These are phyloP conservation scores for Bimuria novae-zelandiae DNA, from an alignment of 2,329 filamentous ascomycete species.

Conservation along the genomic window DNA sequence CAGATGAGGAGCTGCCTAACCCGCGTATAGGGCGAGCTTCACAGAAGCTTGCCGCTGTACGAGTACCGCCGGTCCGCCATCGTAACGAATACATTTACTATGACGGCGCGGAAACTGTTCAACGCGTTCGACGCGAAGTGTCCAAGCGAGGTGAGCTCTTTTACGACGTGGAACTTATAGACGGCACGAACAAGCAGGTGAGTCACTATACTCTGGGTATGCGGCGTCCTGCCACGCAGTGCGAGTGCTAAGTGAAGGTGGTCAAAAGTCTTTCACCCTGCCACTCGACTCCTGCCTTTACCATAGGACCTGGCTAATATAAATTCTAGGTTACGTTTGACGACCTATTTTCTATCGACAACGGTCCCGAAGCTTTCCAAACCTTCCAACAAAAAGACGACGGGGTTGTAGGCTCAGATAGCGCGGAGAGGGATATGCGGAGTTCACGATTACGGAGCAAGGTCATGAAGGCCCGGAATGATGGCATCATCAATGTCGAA, in stretches of 20 bases:
- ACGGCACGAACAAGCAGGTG: conserved; percentile 48
- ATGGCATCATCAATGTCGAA: conserved; percentile 37
- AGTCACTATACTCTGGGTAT: no score
- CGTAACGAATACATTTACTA: conserved; percentile 42
- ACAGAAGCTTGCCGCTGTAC: conserved; percentile 27
- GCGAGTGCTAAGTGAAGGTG: not conserved
- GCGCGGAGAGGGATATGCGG: conserved; percentile 12
- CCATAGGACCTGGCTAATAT: not conserved
- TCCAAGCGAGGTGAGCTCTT: conserved; percentile 35
- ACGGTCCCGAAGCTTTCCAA: conserved; percentile 54
- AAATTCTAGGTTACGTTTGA: conserved; percentile 51
- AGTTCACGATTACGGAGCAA: conserved; percentile 35
- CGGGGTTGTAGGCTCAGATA: conserved; percentile 17
- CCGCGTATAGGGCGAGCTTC: not conserved
- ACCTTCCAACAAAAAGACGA: conserved; percentile 43
- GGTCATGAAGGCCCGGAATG: conserved; percentile 14
- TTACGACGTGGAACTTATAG: conserved; percentile 51
- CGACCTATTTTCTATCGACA: conserved; percentile 50
- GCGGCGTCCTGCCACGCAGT: no score
- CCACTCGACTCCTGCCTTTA: not conserved
- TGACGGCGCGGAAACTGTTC: conserved; percentile 41
- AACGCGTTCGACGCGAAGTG: conserved; percentile 47
- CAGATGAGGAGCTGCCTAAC: conserved; percentile 1
- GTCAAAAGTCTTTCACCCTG: not conserved
- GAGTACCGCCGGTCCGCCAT: conserved; percentile 29